Conservation (phyloP, 2,329 filamentous ascomycete genomes). For the Stemphylium beticola region DNA sequence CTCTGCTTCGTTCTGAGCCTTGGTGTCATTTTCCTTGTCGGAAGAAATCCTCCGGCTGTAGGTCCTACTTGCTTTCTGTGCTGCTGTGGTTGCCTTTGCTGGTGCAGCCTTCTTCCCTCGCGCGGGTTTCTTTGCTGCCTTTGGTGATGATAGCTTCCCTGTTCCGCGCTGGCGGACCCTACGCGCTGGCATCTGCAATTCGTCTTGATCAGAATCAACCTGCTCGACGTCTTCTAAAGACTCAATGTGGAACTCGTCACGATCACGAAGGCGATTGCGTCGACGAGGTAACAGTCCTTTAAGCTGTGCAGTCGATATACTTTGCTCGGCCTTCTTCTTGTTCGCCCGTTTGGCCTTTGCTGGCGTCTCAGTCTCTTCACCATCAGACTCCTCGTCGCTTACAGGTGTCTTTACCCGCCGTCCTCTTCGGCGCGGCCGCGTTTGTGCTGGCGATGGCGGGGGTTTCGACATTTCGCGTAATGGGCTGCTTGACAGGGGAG, state of each 20-base stretch:
- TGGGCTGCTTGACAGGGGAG: conserved; percentile 53
- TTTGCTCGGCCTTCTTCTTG: conserved; percentile 36
- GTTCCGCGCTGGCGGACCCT: conserved; percentile 25
- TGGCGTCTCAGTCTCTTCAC: conserved; percentile 32
- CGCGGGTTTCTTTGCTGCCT: conserved; percentile 32
- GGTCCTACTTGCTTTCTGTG: conserved; percentile 35
- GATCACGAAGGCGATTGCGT: conserved; percentile 38
- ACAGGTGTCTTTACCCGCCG: conserved; percentile 21
- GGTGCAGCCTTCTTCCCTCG: conserved; percentile 31
- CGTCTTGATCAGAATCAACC: conserved; percentile 51
- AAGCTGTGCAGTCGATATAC: conserved; percentile 53
- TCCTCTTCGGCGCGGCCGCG: conserved; percentile 26
- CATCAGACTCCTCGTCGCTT: conserved; percentile 31
- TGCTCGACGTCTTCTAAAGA: conserved; percentile 43
- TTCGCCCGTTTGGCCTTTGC: conserved; percentile 22
- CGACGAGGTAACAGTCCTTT: conserved; percentile 55
- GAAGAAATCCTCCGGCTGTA: conserved; percentile 47
- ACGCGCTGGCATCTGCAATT: conserved; percentile 43
- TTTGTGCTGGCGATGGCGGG: conserved; percentile 20
- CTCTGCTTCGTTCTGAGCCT: conserved; percentile 31
- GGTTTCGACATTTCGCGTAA: conserved; percentile 27
- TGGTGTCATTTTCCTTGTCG: conserved; percentile 52
- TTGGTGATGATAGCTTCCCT: conserved; percentile 29
- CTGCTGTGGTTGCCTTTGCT: conserved; percentile 24
- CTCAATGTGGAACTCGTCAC: conserved; percentile 51